Conservation (phyloP, 176 grass and related monocot genomes). For the Poa pratensis region DNA sequence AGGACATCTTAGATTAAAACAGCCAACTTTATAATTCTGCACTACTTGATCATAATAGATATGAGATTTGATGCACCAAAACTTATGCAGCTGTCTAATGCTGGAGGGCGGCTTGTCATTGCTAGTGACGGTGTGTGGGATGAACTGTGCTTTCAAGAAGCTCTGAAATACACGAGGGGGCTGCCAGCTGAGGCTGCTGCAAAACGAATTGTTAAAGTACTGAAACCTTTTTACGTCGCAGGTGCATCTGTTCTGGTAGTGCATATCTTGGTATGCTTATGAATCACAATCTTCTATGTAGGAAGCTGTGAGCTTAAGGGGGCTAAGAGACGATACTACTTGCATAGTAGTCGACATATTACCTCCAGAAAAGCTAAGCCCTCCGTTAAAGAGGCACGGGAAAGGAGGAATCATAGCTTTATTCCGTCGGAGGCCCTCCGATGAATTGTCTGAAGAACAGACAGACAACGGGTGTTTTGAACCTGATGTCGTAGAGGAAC, state of each 20-base stretch:
- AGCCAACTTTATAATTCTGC: conserved; percentile 17
- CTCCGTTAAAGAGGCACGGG: conserved; percentile 73
- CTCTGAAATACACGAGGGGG: conserved; percentile 74
- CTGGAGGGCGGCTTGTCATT: conserved; percentile 85
- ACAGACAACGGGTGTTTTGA: conserved; percentile 73
- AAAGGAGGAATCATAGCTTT: conserved; percentile 81
- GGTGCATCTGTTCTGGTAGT: conserved; percentile 1
- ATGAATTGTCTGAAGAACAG: conserved; percentile 69
- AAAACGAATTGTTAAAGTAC: conserved; percentile 83
- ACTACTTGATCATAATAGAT: conserved; percentile 27
- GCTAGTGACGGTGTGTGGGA: conserved; percentile 97
- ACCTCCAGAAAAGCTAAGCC: conserved; percentile 78
- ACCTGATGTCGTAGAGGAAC: conserved; percentile 81
- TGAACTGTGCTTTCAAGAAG: conserved; percentile 69
- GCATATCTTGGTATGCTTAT: conserved; percentile 33
- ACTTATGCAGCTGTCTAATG: conserved; percentile 78
- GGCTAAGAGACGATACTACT: conserved; percentile 87
- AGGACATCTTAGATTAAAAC: conserved; percentile 33
- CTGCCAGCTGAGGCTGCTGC: conserved; percentile 85
- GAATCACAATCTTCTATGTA: conserved; percentile 31
- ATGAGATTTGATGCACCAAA: conserved; percentile 40
- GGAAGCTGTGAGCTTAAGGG: conserved; percentile 84
- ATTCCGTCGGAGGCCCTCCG: conserved; percentile 69
- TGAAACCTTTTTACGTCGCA: conserved; percentile 23
- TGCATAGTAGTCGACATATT: conserved; percentile 94